Percentiles rank a stretch among this genome's conserved stretches.
phyloP scores from a whole-genome alignment of 73 alveolate genomes.

The Effrenium voratum region DNA sequence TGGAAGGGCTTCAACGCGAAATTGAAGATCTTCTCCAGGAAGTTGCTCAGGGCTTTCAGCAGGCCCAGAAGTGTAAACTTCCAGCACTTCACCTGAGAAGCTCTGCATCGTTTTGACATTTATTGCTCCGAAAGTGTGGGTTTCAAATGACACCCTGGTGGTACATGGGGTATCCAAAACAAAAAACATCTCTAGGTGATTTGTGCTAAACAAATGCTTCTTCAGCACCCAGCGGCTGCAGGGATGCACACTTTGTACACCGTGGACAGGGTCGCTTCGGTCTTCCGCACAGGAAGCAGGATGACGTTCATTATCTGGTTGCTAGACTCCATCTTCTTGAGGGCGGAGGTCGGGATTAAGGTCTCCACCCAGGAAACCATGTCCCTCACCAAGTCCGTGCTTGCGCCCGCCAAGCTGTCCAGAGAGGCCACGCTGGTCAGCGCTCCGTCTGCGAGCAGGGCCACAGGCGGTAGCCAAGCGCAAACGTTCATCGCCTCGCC shows the following conservation, averaged over 20 bases:
- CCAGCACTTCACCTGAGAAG: background rate
- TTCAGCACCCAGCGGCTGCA: too few relatives aligned
- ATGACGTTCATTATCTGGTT: background rate
- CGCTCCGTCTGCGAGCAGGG: background rate
- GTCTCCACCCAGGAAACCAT: background rate
- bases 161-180: too few relatives aligned
- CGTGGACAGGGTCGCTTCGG: too few relatives aligned
- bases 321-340: background rate
- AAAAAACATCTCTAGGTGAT: too few relatives aligned
- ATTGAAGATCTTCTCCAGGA: slow-evolving; percentile 11
- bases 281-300: background rate
- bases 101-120: too few relatives aligned
- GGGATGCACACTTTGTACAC: too few relatives aligned
- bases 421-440: background rate
- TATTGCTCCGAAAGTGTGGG: too few relatives aligned
- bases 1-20: background rate
- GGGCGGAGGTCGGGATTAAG: background rate
- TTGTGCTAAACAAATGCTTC: too few relatives aligned
- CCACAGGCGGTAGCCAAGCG: background rate
- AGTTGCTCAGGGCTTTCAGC: background rate
- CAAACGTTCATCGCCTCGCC: background rate
- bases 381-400: background rate
- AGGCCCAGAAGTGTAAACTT: background rate
- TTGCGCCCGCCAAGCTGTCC: background rate
- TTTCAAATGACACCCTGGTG: too few relatives aligned